Conservation (phyloP, 2,329 filamentous ascomycete genomes). For the Pseudopithomyces maydicus region DNA sequence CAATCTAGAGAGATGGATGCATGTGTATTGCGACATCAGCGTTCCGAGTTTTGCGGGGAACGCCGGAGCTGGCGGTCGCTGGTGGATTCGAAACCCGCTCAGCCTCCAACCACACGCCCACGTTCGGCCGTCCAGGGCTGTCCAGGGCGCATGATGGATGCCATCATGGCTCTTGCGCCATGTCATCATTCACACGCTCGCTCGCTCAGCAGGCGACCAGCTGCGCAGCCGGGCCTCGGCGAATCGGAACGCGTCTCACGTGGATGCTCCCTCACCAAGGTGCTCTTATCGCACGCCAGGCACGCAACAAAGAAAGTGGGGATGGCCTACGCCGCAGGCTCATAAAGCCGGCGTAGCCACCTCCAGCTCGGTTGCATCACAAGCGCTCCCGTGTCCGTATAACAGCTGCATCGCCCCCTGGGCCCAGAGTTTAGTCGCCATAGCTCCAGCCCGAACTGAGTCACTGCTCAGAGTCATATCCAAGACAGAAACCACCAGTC, state of each 20-base stretch:
- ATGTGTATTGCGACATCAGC: constrained; percentile 19
- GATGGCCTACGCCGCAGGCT: constrained; percentile 3
- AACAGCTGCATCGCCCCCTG: constrained; percentile 34
- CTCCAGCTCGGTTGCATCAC: constrained; percentile 15
- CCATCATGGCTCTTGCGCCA: constrained; percentile 36
- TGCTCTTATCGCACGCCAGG: constrained; percentile 24
- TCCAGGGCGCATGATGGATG: constrained; percentile 37
- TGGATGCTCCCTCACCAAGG: constrained; percentile 24
- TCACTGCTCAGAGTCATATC: constrained; percentile 42
- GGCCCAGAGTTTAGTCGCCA: constrained; percentile 17
- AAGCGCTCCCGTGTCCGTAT: constrained; percentile 25
- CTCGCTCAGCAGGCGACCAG: constrained; percentile 6
- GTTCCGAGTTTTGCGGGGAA: constrained; percentile 24
- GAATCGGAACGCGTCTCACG: constrained; percentile 32
- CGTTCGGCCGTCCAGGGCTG: constrained; percentile 33
- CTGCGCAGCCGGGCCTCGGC: constrained; percentile 29
- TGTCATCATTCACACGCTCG: constrained; percentile 12
- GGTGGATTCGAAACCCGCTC: constrained; percentile 18
- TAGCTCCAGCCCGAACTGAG: constrained; percentile 30
- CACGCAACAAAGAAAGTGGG: constrained; percentile 23
- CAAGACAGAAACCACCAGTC: constrained; percentile 38
- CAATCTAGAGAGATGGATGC: constrained; percentile 17
- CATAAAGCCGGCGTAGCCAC: constrained; percentile 14
- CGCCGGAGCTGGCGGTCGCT: constrained; percentile 21
- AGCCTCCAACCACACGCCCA: constrained; percentile 39